A percentile compares a stretch with the other conserved stretches of the same genome.
Conservation (phyloP, 2,329 filamentous ascomycete genomes). For the Daldinia eschscholtzii region DNA sequence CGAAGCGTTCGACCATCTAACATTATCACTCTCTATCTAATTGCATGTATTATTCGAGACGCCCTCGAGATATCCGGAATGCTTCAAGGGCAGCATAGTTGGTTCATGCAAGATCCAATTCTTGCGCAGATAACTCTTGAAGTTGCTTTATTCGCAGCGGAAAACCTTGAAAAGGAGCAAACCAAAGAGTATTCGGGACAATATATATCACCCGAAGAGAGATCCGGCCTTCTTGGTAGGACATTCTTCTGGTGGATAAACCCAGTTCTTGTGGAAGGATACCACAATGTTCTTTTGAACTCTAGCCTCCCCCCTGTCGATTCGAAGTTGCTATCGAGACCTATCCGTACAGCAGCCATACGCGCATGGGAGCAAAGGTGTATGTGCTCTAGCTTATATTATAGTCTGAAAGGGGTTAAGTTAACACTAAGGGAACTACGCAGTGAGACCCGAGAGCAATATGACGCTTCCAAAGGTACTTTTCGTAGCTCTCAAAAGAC, state of each 20-base stretch:
- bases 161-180: conserved; percentile 41
- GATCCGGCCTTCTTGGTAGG: conserved; percentile 46
- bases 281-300: conserved; percentile 44
- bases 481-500: conserved; percentile 48
- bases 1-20: conserved; percentile 43
- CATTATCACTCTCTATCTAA: conserved; percentile 44
- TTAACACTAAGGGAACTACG: neutral
- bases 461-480: conserved; percentile 52
- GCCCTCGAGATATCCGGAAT: conserved; percentile 24
- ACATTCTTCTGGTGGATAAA: conserved; percentile 54
- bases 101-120: conserved; percentile 22
- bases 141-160: conserved; percentile 39
- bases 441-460: conserved; percentile 46
- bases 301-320: conserved; percentile 49
- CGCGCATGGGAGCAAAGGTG: conserved; percentile 49
- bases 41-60: conserved; percentile 41
- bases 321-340: conserved; percentile 41
- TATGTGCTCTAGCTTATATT: conserved; percentile 20
- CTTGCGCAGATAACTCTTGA: conserved; percentile 44
- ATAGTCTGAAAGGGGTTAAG: neutral
- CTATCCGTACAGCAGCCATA: conserved; percentile 44
- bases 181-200: conserved; percentile 27
- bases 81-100: conserved; percentile 12
- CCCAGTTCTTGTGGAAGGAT: conserved; percentile 49
- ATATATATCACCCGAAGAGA: conserved; percentile 49